Evolutionary conservation across 2,329 filamentous ascomycete species (phyloP).

Genomic region (Aspergillus pseudoglaucus): DNA sequence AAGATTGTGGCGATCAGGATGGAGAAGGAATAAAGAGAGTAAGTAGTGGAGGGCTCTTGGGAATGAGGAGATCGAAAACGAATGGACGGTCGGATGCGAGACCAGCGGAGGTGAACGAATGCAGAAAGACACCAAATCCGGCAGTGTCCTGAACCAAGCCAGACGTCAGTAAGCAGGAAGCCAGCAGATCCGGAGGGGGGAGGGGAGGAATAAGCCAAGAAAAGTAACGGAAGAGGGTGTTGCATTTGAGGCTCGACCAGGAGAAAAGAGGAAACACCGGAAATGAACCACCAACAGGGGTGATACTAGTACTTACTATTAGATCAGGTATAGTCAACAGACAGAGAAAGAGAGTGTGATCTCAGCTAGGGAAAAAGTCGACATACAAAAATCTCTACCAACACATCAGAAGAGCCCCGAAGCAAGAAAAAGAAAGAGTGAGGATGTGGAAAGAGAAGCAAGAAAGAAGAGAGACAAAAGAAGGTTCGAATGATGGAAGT

Average conservation of each 20-base stretch:
- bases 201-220: no score
- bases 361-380: no score
- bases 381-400: no score
- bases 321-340: background rate
- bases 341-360: background rate
- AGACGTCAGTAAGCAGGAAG: no score
- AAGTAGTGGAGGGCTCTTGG: background rate
- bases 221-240: no score
- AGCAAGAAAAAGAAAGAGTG: background rate
- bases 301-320: conserved; percentile 2
- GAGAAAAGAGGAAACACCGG: background rate
- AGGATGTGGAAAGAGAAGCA: conserved; percentile 3
- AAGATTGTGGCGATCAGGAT: background rate
- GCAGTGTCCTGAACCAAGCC: no score
- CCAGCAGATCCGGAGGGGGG: no score
- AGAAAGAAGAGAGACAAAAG: conserved; percentile 6
- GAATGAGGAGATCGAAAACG: background rate
- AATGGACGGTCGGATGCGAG: background rate
- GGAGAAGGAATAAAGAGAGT: background rate
- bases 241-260: background rate
- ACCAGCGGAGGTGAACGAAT: background rate
- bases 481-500: conserved; percentile 4
- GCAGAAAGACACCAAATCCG: no score
- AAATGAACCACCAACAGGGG: conserved; percentile 3
- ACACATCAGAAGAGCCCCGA: conserved; percentile 2